phyloP scores from a whole-genome alignment of 305 asterid genomes.

The Salvia sclarea region DNA sequence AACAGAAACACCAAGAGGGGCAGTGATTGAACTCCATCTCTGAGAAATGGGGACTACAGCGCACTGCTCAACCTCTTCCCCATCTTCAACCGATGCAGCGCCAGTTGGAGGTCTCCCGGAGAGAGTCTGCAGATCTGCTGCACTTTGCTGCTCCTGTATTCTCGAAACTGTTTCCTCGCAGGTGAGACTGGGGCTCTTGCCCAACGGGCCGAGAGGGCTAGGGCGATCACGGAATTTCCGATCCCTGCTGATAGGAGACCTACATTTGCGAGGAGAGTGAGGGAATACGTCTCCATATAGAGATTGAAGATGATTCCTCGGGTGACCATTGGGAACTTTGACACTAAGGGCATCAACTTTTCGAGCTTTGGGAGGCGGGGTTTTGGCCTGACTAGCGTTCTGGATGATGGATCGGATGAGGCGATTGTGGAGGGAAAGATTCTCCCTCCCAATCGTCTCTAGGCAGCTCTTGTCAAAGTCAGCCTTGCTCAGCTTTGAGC shows the following conservation, averaged over 20 bases:
- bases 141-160: slow-evolving; percentile 63
- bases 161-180: slow-evolving; percentile 55
- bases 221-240: slow-evolving; percentile 59
- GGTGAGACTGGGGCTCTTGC: slow-evolving; percentile 58
- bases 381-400: slow-evolving; percentile 52
- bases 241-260: slow-evolving; percentile 53
- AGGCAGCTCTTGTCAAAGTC: slow-evolving; percentile 59
- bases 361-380: slow-evolving; percentile 49
- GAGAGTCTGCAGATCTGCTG: slow-evolving; percentile 56
- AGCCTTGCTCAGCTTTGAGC: slow-evolving; percentile 49
- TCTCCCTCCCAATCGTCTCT: slow-evolving; percentile 63
- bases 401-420: slow-evolving; percentile 59
- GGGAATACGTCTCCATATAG: slow-evolving; percentile 49
- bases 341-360: slow-evolving; percentile 42
- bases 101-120: slow-evolving; percentile 53
- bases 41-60: slow-evolving; percentile 29
- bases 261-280: slow-evolving; percentile 53
- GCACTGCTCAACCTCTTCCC: slow-evolving; percentile 77
- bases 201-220: slow-evolving; percentile 79
- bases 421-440: slow-evolving; percentile 60
- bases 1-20: slow-evolving; percentile 63
- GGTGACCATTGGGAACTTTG: slow-evolving; percentile 45
- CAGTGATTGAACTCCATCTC: slow-evolving; percentile 58
- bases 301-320: slow-evolving; percentile 48
- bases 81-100: slow-evolving; percentile 52